Evolutionary conservation across 202 grass and related monocot species (phyloP).

Genomic region (Cymbopogon flexuosus): DNA sequence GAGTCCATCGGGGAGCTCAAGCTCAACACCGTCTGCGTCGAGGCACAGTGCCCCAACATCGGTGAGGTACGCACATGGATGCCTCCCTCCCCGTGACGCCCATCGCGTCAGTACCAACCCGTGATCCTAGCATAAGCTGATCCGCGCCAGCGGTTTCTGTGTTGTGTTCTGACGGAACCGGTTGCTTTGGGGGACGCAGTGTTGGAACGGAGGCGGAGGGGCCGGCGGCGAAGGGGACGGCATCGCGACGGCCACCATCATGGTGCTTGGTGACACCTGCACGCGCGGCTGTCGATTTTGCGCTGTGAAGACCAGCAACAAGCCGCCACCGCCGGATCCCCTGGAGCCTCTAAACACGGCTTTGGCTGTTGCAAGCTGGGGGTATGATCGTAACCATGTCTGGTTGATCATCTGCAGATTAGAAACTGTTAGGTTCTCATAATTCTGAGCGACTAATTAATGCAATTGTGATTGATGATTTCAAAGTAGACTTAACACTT

Average conservation of each 20-base stretch:
- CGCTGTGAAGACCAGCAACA: constrained; percentile 83
- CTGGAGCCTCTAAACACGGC: constrained; percentile 78
- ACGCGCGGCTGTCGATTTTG: constrained; percentile 93
- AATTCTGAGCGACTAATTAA: not conserved
- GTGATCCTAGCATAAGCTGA: not conserved
- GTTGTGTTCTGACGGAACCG: not conserved
- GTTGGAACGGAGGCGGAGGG: constrained; percentile 86
- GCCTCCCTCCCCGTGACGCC: not conserved
- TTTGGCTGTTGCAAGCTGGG: constrained; percentile 70
- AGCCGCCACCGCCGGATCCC: constrained; percentile 53
- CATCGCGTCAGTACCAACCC: no score
- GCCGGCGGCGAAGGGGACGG: constrained; percentile 72
- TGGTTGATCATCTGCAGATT: not conserved
- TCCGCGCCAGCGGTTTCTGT: not conserved
- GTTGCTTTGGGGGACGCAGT: constrained; percentile 34
- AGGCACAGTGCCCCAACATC: constrained; percentile 95
- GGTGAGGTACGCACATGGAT: constrained; percentile 51
- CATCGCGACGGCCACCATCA: constrained; percentile 89
- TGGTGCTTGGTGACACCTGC: constrained; percentile 88
- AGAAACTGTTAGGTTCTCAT: not conserved
- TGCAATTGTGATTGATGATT: not conserved
- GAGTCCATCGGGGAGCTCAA: constrained; percentile 70
- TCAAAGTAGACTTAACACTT: not conserved
- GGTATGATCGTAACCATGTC: constrained; percentile 31
- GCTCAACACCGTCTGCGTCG: constrained; percentile 88